A percentile compares a stretch with the other conserved stretches of the same genome.
phyloP scores from a whole-genome alignment of 2,329 filamentous ascomycete species.

The Gyromitra esculenta region DNA sequence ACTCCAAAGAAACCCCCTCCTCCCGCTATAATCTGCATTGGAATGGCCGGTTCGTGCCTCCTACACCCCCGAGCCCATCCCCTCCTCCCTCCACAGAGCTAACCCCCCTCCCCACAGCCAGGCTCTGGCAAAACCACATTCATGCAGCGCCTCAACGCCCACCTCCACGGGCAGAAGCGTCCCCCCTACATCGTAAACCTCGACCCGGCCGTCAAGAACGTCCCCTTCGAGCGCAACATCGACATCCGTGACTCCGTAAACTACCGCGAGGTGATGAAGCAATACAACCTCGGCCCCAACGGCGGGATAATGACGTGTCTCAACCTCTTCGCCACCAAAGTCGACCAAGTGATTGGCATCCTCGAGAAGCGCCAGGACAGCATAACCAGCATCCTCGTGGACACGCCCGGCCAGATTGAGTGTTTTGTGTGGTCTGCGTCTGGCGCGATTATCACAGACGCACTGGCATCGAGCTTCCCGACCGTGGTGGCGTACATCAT shows the following conservation, averaged over 20 bases:
- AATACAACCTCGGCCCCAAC: slow-evolving; percentile 90
- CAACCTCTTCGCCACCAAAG: slow-evolving; percentile 97
- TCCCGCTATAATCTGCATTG: slow-evolving; percentile 88
- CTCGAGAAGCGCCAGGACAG: slow-evolving; percentile 83
- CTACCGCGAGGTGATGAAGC: slow-evolving; percentile 99
- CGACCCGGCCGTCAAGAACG: slow-evolving; percentile 90
- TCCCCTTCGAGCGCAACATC: slow-evolving; percentile 97
- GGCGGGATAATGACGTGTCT: slow-evolving; percentile 94
- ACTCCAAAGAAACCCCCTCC: slow-evolving; percentile 67
- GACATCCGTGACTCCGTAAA: slow-evolving; percentile 99
- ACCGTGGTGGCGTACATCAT: slow-evolving; percentile 98
- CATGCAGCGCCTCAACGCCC: slow-evolving; percentile 96
- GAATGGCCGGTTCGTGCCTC: slow-evolving; percentile 80
- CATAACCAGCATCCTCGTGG: slow-evolving; percentile 86
- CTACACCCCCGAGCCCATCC: neutral
- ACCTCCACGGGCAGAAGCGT: slow-evolving; percentile 81
- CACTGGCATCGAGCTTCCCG: slow-evolving; percentile 90
- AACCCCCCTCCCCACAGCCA: slow-evolving; percentile 58
- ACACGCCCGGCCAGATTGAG: slow-evolving; percentile 97
- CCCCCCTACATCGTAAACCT: slow-evolving; percentile 97
- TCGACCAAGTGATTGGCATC: slow-evolving; percentile 89
- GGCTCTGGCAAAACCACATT: slow-evolving; percentile 99
- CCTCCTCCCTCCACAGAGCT: slow-evolving; percentile 10
- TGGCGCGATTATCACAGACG: slow-evolving; percentile 91
- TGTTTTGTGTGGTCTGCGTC: slow-evolving; percentile 95